Evolutionary conservation across 805 yeast species (phyloP).

Genomic region (Tetrapisispora phaffii): DNA sequence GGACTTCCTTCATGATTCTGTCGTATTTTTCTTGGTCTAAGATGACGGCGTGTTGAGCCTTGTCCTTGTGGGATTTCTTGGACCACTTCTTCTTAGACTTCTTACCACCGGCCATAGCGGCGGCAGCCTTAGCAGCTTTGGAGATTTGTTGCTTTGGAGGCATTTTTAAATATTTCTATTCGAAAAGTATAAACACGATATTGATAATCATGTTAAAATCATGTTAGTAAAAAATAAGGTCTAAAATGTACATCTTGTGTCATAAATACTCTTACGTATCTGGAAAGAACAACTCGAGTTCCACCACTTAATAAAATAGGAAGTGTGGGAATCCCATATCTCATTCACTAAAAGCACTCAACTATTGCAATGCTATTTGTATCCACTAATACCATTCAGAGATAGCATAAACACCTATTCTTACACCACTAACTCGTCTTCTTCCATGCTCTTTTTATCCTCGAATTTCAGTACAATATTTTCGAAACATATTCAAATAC

Average conservation of each 20-base stretch:
- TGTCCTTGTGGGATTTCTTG: constrained; percentile 99
- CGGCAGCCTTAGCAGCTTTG: constrained; percentile 99
- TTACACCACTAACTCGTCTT: no score
- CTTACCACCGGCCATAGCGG: constrained; percentile 99
- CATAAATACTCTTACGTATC: no score
- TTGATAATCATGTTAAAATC: constrained; percentile 59
- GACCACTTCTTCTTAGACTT: constrained; percentile 99
- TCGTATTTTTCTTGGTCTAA: constrained; percentile 98
- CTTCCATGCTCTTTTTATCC: no score
- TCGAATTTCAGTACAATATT: constrained; percentile 44
- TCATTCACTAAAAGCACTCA: no score
- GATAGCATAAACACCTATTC: no score
- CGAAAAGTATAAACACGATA: constrained; percentile 22
- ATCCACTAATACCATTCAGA: no score
- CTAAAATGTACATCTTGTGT: no score
- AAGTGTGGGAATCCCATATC: no score
- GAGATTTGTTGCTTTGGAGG: constrained; percentile 99
- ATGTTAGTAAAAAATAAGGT: not conserved
- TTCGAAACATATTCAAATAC: not conserved
- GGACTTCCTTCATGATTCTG: constrained; percentile 98
- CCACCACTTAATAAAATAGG: no score
- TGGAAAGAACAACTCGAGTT: no score
- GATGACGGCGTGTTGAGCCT: constrained; percentile 96
- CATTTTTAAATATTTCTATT: constrained; percentile 53
- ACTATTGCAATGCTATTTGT: no score